Conservation (phyloP, 2,329 filamentous ascomycete species). For the Pestalotiopsis fici region DNA sequence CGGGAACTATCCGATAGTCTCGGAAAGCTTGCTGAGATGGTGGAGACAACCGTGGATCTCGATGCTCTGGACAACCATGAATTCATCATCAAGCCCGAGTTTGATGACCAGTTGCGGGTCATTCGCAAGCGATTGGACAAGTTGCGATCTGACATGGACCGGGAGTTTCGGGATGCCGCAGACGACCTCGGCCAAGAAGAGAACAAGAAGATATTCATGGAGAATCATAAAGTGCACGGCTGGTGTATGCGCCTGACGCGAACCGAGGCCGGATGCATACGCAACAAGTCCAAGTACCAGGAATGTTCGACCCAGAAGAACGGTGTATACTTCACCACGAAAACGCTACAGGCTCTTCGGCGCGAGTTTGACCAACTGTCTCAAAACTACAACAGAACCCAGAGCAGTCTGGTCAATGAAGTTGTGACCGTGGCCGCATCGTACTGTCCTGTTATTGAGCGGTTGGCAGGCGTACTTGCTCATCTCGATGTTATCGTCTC, state of each 20-base stretch:
- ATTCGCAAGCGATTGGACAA: slow-evolving; percentile 91
- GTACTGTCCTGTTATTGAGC: slow-evolving; percentile 90
- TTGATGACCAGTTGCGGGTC: slow-evolving; percentile 84
- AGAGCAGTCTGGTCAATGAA: slow-evolving; percentile 86
- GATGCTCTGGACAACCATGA: slow-evolving; percentile 96
- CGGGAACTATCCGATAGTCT: slow-evolving; percentile 76
- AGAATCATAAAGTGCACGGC: slow-evolving; percentile 93
- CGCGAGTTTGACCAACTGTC: slow-evolving; percentile 93
- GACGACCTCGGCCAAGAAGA: slow-evolving; percentile 84
- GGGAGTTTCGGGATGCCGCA: slow-evolving; percentile 76
- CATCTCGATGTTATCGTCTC: slow-evolving; percentile 95
- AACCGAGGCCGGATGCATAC: slow-evolving; percentile 88
- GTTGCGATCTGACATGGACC: slow-evolving; percentile 78
- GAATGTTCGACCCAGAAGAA: slow-evolving; percentile 99
- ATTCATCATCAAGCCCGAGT: slow-evolving; percentile 98
- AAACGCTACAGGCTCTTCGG: slow-evolving; percentile 74
- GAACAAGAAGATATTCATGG: slow-evolving; percentile 98
- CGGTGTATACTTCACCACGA: slow-evolving; percentile 96
- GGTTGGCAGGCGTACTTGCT: slow-evolving; percentile 82
- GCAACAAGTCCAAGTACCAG: slow-evolving; percentile 86
- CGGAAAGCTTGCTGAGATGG: slow-evolving; percentile 91
- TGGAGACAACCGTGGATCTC: slow-evolving; percentile 95
- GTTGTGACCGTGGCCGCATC: slow-evolving; percentile 92
- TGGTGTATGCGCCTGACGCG: slow-evolving; percentile 95
- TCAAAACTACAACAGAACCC: slow-evolving; percentile 92